Evolutionary conservation across 495 filamentous ascomycete species (phyloP), one percentile per base, ranked within the genome.

Genomic region (Poronia punctata): DNA sequence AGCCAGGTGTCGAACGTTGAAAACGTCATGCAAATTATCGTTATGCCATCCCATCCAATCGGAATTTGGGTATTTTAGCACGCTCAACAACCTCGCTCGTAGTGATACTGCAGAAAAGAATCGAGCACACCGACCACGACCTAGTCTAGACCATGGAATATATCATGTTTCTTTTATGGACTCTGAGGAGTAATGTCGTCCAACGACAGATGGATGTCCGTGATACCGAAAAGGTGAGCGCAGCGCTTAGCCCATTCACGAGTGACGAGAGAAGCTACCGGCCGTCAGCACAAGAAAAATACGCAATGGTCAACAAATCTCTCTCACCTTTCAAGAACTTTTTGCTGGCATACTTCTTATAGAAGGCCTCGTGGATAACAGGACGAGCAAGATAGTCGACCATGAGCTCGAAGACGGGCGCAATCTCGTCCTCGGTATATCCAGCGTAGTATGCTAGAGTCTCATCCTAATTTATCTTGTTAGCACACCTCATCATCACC

Each of bases 281-380:
- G 24, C 32, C 22, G 40, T 59, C 25, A 62, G 29, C 35, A 43
- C 24, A 38, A 20, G 22, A 45, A 35, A 35, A 23, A 7, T 23
- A 2, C 26, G 9, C 5, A 22, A 30, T 17, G 7, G 27, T n/a
- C 2, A 38, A 29, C 12, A n/a, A n/a, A n/a, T n/a, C n/a, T n/a
- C n/a, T 46, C 65, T 57, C 76, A 88, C 92, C 90, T 70, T 96
- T 96, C 54, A 96, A 64, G 65, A 95, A 98, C 64, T 90, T 94
- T 71, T 96, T 97, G 76, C 87, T 92, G 11, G 93, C 92, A 56
- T 98, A 98, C 61, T 98, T 98, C 74, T 90, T 92, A 74, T 94
- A 97, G 76, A 98, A 97, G 12, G 93, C 92, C 62, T 96, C 88
- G 52, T 97, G 92, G 26, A 75, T 74, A 30, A 95, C 86, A 21